These are phyloP conservation scores for Protomyces macrosporus DNA, from an alignment of 1,139 yeast species.

Conservation along the genomic window DNA sequence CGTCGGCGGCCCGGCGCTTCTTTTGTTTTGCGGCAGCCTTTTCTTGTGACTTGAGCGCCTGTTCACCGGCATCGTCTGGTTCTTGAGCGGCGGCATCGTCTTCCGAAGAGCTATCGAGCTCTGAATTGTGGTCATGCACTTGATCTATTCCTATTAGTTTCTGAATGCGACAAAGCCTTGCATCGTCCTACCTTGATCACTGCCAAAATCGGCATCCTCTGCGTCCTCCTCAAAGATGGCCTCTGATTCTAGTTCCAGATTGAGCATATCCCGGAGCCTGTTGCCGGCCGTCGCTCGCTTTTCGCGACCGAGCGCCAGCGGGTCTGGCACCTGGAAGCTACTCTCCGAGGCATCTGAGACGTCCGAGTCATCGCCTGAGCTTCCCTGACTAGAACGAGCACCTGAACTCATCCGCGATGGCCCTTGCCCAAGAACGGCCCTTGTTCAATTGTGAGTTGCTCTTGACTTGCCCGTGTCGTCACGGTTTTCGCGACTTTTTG, in stretches of 20 bases:
- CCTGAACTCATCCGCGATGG: too few species aligned
- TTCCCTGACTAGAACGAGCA: too few species aligned
- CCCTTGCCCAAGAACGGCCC: too few species aligned
- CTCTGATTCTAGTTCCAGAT: slow-evolving; percentile 53
- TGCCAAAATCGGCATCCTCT: slow-evolving; percentile 67
- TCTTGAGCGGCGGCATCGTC: slow-evolving; percentile 32
- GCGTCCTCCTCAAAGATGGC: slow-evolving; percentile 79
- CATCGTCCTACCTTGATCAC: slow-evolving; percentile 16
- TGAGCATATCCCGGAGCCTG: slow-evolving; percentile 64
- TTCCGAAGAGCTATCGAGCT: slow-evolving; percentile 31
- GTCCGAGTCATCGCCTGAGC: not conserved
- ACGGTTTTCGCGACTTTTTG: too few species aligned
- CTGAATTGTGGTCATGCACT: slow-evolving; percentile 33
- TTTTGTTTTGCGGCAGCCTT: slow-evolving; percentile 28
- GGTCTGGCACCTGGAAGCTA: slow-evolving; percentile 29
- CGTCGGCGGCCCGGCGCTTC: slow-evolving; percentile 17
- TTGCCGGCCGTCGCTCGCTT: slow-evolving; percentile 90
- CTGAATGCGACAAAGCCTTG: not conserved
- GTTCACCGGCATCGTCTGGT: slow-evolving; percentile 34
- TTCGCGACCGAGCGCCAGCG: slow-evolving; percentile 36
- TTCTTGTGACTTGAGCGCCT: slow-evolving; percentile 38
- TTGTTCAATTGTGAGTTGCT: too few species aligned
- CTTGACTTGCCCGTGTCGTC: too few species aligned
- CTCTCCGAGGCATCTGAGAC: not conserved
- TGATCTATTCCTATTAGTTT: slow-evolving; percentile 38